These are phyloP conservation scores for Stemphylium beticola DNA, from an alignment of 2,329 filamentous ascomycete genomes.

Conservation along the genomic window DNA sequence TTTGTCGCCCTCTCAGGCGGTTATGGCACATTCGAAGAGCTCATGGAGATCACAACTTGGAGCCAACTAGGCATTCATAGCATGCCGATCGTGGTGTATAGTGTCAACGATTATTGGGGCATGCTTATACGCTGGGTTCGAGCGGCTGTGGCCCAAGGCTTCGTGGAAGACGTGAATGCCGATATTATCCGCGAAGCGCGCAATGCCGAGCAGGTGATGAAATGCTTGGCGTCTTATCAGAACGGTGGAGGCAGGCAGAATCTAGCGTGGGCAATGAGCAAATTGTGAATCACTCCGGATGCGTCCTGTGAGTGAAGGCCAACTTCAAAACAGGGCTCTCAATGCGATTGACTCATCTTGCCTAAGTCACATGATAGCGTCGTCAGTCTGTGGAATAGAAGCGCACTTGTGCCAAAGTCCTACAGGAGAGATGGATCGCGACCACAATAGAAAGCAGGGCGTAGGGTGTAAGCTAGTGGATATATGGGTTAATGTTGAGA, in stretches of 20 bases:
- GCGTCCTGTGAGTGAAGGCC: no score
- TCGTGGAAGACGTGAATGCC: background rate
- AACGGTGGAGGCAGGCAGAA: background rate
- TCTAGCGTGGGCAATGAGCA: background rate
- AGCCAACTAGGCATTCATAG: slow-evolving; percentile 96
- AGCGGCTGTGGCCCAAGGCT: background rate
- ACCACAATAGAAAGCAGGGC: no score
- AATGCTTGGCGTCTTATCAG: background rate
- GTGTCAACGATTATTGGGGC: slow-evolving; percentile 84
- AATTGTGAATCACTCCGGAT: background rate
- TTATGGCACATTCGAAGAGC: slow-evolving; percentile 93
- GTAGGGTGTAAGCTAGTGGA: no score
- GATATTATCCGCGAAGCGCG: background rate
- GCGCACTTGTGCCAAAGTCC: no score
- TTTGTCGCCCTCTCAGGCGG: slow-evolving; percentile 90
- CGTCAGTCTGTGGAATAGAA: no score
- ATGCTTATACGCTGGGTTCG: background rate
- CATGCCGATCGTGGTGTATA: slow-evolving; percentile 73
- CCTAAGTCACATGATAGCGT: no score
- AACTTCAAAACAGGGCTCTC: no score
- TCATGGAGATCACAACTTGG: slow-evolving; percentile 91
- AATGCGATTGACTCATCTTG: no score
- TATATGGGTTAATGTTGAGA: no score
- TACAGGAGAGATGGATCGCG: no score
- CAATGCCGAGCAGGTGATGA: background rate